A percentile compares a stretch with the other conserved stretches of the same genome.
Evolutionary conservation across 2,329 filamentous ascomycete genomes (phyloP).

Genomic region (Chlorencoelia australis): DNA sequence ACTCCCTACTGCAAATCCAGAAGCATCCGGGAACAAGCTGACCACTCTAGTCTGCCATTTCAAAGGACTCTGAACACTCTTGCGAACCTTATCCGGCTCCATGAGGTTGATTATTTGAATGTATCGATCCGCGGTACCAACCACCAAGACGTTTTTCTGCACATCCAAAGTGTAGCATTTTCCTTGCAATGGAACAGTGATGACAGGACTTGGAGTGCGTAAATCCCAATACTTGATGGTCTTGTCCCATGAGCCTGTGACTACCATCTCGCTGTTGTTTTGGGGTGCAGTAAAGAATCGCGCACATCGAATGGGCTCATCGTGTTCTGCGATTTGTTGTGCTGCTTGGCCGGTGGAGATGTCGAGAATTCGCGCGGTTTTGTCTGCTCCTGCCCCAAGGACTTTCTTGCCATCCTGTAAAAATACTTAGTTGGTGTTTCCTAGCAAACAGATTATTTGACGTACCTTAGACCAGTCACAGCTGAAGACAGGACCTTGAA

Average conservation of each 20-base stretch:
- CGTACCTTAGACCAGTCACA: slow-evolving; percentile 82
- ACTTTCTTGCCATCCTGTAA: slow-evolving; percentile 80
- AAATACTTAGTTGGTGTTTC: slow-evolving; percentile 8
- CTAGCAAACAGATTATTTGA: slow-evolving; percentile 6
- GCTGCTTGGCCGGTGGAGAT: slow-evolving; percentile 54
- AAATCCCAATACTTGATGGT: slow-evolving; percentile 85
- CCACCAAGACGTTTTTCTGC: slow-evolving; percentile 75
- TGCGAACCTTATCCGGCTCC: slow-evolving; percentile 85
- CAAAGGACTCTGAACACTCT: slow-evolving; percentile 87
- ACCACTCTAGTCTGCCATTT: slow-evolving; percentile 98
- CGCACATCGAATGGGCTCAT: slow-evolving; percentile 69
- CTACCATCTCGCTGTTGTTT: slow-evolving; percentile 63
- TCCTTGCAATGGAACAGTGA: slow-evolving; percentile 58
- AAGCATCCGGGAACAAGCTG: slow-evolving; percentile 86
- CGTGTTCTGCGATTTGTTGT: slow-evolving; percentile 70
- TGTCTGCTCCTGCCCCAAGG: slow-evolving; percentile 81
- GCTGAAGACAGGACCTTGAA: slow-evolving; percentile 74
- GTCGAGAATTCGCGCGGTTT: slow-evolving; percentile 81
- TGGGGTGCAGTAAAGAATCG: slow-evolving; percentile 62
- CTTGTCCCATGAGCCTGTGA: slow-evolving; percentile 90
- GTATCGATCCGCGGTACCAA: slow-evolving; percentile 89
- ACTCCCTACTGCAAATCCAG: slow-evolving; percentile 87
- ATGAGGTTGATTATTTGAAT: slow-evolving; percentile 92
- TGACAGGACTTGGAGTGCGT: slow-evolving; percentile 54
- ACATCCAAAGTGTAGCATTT: slow-evolving; percentile 89